Evolutionary conservation across 2,329 filamentous ascomycete genomes (phyloP), one percentile per base, ranked within the genome.

Genomic region (Fusarium sp.): DNA sequence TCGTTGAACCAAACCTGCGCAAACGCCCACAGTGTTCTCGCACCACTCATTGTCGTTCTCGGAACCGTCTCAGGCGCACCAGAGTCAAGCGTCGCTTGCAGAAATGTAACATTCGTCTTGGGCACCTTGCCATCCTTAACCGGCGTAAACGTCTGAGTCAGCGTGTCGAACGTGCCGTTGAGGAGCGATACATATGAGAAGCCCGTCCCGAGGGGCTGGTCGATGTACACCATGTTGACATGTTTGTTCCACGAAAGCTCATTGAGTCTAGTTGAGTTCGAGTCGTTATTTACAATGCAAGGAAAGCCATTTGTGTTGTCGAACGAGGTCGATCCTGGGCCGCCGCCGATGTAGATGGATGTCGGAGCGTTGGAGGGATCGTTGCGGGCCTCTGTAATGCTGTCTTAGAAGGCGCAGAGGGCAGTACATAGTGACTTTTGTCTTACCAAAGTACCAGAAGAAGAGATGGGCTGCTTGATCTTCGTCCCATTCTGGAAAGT

Each of bases 271-370:
- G 85, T 88, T 11, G 78, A 80, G 53, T 85, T 83, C 26, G 76
- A 77, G 36, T 81, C 74, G 57, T 82, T 55, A 53, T 83, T 72
- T 24, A 83, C 69, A 57, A 79, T 72, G 69, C 77, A 84, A 15
- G 78, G 79, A 12, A 86, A 86, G 49, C 80, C 76, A 62, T 88
- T 88, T 41, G 88, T 75, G 24, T 84, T 84, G 41, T 85, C 79
- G 78, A 89, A 81, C 24, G 84, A 87, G 65, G 83, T 85, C 44
- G 79, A 78, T 5, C 87, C 87, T 0, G 87, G 87, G 2, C 87
- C 87, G 43, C 87, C 87, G 70, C 87, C 88, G 53, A 89, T 76
- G 80, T 84, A 89, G 70, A 89, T 83, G 80, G 78, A 64, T 2
- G 68, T 71, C 0, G 65, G 64, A 1, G 67, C 71, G 15, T 50